phyloP scores from a whole-genome alignment of 345 rosid genomes.

The Salix koriyanagi region DNA sequence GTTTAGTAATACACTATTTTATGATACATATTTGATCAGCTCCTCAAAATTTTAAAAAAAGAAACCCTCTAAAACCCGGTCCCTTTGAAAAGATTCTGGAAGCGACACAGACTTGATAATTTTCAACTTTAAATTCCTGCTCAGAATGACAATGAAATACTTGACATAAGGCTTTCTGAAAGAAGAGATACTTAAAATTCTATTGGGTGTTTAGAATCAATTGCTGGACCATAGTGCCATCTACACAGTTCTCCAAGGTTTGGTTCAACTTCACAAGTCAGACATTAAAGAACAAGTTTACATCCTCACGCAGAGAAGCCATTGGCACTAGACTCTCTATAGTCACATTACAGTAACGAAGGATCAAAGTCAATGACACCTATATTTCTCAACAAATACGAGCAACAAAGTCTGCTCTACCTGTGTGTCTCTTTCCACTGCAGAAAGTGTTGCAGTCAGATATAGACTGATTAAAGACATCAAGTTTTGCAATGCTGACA shows the following conservation, averaged over 20 bases:
- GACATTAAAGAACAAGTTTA: background rate
- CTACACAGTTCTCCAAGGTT: background rate
- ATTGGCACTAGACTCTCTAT: no score
- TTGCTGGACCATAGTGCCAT: background rate
- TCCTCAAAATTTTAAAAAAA: background rate
- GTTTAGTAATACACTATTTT: no score
- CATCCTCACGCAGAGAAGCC: no score
- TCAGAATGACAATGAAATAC: background rate
- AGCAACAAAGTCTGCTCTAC: no score
- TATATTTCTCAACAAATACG: no score
- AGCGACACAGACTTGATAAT: background rate
- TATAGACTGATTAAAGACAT: no score
- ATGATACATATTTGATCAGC: background rate
- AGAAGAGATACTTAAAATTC: background rate
- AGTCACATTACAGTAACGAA: no score
- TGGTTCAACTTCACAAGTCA: background rate
- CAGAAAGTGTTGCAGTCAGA: no score
- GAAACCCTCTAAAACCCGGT: background rate
- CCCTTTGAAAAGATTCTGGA: background rate
- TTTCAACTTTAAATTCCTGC: background rate
- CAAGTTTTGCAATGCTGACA: no score
- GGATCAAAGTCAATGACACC: no score
- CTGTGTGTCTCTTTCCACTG: no score
- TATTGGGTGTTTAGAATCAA: background rate
- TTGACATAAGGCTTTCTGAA: background rate